Base-by-base conservation (phyloP, 2,329 filamentous ascomycete species). In the Alternaria brassicicola region DNA sequence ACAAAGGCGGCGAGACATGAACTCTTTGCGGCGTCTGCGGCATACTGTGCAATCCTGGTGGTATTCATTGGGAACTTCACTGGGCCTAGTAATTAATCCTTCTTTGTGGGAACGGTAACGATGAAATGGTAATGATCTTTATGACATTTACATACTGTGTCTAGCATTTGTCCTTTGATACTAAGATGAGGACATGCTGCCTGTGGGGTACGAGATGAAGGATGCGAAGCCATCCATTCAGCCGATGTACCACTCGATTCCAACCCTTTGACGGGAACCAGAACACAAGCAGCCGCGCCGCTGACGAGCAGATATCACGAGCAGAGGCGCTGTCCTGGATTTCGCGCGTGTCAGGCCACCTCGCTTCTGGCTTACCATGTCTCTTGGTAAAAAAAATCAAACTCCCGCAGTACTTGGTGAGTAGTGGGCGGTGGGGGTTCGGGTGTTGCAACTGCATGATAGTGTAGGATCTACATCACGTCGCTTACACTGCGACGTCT, bases 11-110 rank as follows among this genome's bases (percentile, higher is more conserved):
- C 69, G 12, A 61, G 76, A 23, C 74, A 78, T 51, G 76, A 78
- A 50, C 52, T 78, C 2, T 78, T 78, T 53, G 76, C 76, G n/a
- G 76, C 76, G 0, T 69, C 64, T 52, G 76, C 76, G 2, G 76
- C 76, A 7, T 78, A 78, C 58, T 78, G 75, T 63, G 76, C 76
- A 0, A 75, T 78, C 45, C 47, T 78, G 46, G 75, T 78, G 0
- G 76, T 78, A 0, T 78, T 78, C 45, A 78, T 78, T 54, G 74
- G 76, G 1, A 78, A 78, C 55, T 77, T 78, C 48, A 74, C 72
- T 8, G 73, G 73, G 31, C 72, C 71, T 8, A 68, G 70, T 13
- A 74, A 73, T 56, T 76, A 52, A 46, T 2, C 2, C 0, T n/a
- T 3, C 6, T 1, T 19, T 6, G 13, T 26, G 10, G 6, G 30